Evolutionary conservation across 2,329 filamentous ascomycete species (phyloP).

Genomic region (Knoxdaviesia proteae): DNA sequence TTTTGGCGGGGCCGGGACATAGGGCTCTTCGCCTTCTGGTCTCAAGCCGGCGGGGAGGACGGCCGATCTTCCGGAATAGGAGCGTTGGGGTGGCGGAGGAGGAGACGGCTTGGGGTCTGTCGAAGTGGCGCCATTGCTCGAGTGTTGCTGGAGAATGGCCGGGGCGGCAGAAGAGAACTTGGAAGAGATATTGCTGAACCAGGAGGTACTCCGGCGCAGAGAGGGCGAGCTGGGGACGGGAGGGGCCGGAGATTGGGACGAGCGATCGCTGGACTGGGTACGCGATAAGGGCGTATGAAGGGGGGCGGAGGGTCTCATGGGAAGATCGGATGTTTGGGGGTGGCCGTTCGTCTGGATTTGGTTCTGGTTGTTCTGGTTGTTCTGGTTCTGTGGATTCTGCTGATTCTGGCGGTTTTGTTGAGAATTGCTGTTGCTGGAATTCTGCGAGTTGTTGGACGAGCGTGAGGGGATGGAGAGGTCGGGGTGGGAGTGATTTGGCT

Average conservation of each 20-base stretch:
- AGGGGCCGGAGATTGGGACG: constrained; percentile 6
- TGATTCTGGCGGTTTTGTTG: too few species aligned
- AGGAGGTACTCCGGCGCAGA: constrained; percentile 48
- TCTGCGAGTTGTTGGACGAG: too few species aligned
- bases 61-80: constrained; percentile 31
- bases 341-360: too few species aligned
- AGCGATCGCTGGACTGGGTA: constrained; percentile 2
- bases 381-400: too few species aligned
- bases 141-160: background rate
- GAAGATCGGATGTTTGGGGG: too few species aligned
- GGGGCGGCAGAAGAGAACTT: constrained; percentile 55
- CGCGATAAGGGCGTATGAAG: background rate
- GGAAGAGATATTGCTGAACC: constrained; percentile 83
- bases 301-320: background rate
- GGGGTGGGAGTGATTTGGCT: background rate
- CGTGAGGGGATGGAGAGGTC: too few species aligned
- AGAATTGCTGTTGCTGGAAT: too few species aligned
- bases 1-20: constrained; percentile 56
- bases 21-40: constrained; percentile 40
- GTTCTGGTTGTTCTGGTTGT: too few species aligned
- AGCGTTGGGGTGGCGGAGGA: constrained; percentile 5
- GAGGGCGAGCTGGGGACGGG: constrained; percentile 7
- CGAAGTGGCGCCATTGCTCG: constrained; percentile 5
- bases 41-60: constrained; percentile 35
- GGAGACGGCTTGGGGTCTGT: constrained; percentile 11